A percentile compares a stretch with the other conserved stretches of the same genome.
Evolutionary conservation across 305 asterid species (phyloP).

Genomic region (Coffea humblotiana): DNA sequence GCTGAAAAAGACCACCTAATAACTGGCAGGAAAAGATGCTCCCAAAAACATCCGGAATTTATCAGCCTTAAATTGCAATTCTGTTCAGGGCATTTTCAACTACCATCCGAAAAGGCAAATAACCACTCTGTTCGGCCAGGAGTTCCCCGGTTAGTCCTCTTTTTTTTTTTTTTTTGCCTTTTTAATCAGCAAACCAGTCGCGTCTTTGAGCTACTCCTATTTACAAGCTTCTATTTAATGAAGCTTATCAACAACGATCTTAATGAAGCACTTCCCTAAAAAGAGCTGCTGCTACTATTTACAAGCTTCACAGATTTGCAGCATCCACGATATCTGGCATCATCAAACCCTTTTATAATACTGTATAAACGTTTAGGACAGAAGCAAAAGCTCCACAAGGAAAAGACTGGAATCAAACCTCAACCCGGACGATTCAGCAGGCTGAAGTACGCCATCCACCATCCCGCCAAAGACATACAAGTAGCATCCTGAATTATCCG

Average conservation of each 20-base stretch:
- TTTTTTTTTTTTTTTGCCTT: too few relatives aligned
- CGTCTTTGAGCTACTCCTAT: not conserved
- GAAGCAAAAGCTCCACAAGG: conserved; percentile 61
- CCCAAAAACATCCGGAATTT: not conserved
- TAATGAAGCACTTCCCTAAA: not conserved
- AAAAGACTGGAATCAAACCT: conserved; percentile 73
- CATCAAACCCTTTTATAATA: not conserved
- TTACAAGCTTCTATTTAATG: too few relatives aligned
- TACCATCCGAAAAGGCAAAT: not conserved
- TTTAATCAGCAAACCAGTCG: not conserved
- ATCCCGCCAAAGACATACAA: conserved; percentile 85
- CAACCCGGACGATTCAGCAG: conserved; percentile 60
- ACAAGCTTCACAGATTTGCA: not conserved
- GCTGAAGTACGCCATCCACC: conserved; percentile 73
- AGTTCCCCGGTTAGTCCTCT: too few relatives aligned
- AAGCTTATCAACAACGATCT: not conserved
- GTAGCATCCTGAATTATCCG: conserved; percentile 66
- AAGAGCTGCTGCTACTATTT: not conserved
- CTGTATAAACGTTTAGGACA: conserved; percentile 12
- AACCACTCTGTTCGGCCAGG: not conserved
- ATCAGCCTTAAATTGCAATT: not conserved
- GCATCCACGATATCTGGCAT: not conserved
- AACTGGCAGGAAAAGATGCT: too few relatives aligned
- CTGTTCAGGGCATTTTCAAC: not conserved
- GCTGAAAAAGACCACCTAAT: not conserved